A percentile compares a stretch with the other conserved stretches of the same genome.
phyloP scores from a whole-genome alignment of 129 eudicot species.

The Silybum marianum region DNA sequence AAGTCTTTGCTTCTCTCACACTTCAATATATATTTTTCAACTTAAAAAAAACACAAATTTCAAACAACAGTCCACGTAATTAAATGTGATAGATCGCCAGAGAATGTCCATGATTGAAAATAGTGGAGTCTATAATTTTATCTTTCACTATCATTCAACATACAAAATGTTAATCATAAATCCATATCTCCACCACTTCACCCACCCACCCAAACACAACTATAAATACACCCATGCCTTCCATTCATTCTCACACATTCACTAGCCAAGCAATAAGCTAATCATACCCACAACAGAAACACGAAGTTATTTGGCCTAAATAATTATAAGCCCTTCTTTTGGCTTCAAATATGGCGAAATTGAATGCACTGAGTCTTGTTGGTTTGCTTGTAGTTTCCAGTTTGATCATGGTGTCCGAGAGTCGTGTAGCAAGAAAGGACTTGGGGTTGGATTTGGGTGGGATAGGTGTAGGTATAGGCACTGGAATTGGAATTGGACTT shows the following conservation, averaged over 20 bases:
- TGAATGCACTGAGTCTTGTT: conserved; percentile 32
- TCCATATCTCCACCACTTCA: conserved; percentile 20
- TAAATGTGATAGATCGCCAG: neutral
- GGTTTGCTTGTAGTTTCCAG: conserved; percentile 43
- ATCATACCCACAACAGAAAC: neutral
- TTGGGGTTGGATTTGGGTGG: conserved; percentile 65
- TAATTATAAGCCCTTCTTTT: neutral
- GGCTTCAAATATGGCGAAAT: conserved; percentile 19
- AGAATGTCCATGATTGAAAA: neutral
- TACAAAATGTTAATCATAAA: neutral
- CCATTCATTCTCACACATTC: conserved; percentile 15
- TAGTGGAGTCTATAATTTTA: neutral
- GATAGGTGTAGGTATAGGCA: conserved; percentile 58
- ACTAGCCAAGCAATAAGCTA: neutral
- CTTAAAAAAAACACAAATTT: neutral
- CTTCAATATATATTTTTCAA: neutral
- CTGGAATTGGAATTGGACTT: conserved; percentile 59
- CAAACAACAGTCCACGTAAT: neutral
- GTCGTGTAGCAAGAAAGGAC: conserved; percentile 74
- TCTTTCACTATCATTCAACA: neutral
- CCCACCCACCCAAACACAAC: conserved; percentile 21
- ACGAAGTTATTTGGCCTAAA: neutral
- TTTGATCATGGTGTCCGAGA: conserved; percentile 39
- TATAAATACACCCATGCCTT: conserved; percentile 36
- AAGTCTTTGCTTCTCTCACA: neutral